These are phyloP conservation scores for Hymenoscyphus infarciens DNA, from an alignment of 2,329 filamentous ascomycete genomes.

Conservation along the genomic window DNA sequence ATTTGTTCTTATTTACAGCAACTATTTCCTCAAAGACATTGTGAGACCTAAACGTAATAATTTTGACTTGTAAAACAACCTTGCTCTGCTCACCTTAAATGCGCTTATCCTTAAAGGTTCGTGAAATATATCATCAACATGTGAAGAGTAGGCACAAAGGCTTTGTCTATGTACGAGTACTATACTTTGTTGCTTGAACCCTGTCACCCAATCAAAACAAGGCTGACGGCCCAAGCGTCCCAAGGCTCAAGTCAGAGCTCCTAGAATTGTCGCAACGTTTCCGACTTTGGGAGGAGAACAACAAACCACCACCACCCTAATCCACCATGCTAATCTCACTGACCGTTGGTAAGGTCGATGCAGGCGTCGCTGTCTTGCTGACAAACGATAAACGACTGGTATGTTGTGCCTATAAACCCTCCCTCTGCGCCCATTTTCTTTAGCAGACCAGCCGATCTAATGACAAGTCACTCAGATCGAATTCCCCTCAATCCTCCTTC, in stretches of 20 bases:
- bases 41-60: too few relatives aligned
- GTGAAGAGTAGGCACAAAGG: too few relatives aligned
- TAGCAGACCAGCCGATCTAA: conserved; percentile 23
- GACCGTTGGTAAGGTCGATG: conserved; percentile 98
- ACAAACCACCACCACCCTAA: conserved; percentile 12
- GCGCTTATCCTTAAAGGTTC: too few relatives aligned
- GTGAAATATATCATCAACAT: too few relatives aligned
- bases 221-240: conserved; percentile 1
- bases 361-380: conserved; percentile 92
- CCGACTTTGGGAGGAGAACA: conserved; percentile 15
- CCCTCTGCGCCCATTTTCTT: conserved; percentile 3
- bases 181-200: background rate
- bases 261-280: conserved; percentile 25
- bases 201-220: conserved; percentile 16
- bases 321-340: conserved; percentile 86
- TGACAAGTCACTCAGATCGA: conserved; percentile 66
- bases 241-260: background rate
- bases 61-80: too few relatives aligned
- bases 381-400: conserved; percentile 96
- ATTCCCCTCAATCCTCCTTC: conserved; percentile 95
- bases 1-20: too few relatives aligned
- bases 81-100: too few relatives aligned
- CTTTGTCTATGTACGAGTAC: too few relatives aligned
- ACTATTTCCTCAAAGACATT: too few relatives aligned
- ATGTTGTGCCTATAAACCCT: conserved; percentile 38